A percentile compares a stretch with the other conserved stretches of the same genome.
These are phyloP conservation scores for Apophysomyces sp. DNA, from an alignment of 371 early-diverging fungal species.

Conservation along the genomic window DNA sequence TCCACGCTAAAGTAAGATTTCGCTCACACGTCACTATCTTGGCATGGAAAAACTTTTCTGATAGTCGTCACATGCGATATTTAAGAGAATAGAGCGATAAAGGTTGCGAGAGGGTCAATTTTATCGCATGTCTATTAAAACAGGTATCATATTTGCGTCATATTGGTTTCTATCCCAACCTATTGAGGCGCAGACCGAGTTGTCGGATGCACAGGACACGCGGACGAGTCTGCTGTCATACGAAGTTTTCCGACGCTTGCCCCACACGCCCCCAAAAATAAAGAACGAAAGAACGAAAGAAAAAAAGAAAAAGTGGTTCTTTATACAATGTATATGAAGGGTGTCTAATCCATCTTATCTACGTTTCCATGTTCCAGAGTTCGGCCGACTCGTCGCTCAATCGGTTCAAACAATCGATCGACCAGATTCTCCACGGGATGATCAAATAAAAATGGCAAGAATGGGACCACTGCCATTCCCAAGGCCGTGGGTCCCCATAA, in stretches of 20 bases:
- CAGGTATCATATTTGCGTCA: too few relatives aligned
- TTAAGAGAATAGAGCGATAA: too few relatives aligned
- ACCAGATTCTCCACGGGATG: slow-evolving; percentile 70
- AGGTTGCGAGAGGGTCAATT: too few relatives aligned
- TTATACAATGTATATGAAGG: too few relatives aligned
- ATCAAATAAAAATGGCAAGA: slow-evolving; percentile 74
- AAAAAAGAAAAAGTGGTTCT: neutral
- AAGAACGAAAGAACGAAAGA: neutral
- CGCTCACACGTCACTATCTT: too few relatives aligned
- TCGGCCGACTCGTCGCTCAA: slow-evolving; percentile 18
- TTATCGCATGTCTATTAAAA: too few relatives aligned
- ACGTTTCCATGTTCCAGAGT: neutral
- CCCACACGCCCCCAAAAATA: too few relatives aligned
- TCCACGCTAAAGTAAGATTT: too few relatives aligned
- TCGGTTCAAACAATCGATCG: slow-evolving; percentile 62
- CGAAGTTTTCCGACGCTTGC: neutral
- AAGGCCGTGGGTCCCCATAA: slow-evolving; percentile 68
- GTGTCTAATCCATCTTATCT: neutral
- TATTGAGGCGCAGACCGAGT: neutral
- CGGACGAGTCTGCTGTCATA: too few relatives aligned
- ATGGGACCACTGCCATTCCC: slow-evolving; percentile 71
- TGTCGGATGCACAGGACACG: too few relatives aligned
- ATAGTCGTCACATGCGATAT: too few relatives aligned
- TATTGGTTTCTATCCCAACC: neutral
- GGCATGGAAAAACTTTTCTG: too few relatives aligned